These are phyloP conservation scores for Paralagenidium karlingii DNA, from an alignment of 352 stramenopile genomes.

Conservation along the genomic window DNA sequence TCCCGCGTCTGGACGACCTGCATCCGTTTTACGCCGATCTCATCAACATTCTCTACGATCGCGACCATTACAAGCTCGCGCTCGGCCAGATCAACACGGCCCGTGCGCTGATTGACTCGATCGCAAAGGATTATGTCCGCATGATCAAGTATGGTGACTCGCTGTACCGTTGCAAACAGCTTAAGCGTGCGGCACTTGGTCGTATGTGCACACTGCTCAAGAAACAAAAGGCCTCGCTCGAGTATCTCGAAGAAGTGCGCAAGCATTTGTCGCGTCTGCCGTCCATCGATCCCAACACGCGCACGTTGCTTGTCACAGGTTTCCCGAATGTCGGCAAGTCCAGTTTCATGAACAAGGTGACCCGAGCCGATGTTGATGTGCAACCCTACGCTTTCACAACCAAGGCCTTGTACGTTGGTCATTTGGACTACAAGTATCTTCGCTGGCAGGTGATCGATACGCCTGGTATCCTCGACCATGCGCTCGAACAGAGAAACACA, in stretches of 20 bases:
- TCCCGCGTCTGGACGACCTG: constrained; percentile 96
- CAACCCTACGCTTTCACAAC: constrained; percentile 99
- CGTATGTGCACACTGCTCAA: constrained; percentile 99
- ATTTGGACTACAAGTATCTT: constrained; percentile 99
- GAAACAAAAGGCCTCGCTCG: constrained; percentile 96
- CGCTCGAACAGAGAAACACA: constrained; percentile 99
- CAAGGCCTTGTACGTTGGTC: constrained; percentile 99
- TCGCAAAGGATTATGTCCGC: constrained; percentile 97
- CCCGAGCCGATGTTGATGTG: constrained; percentile 98
- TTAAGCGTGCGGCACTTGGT: constrained; percentile 98
- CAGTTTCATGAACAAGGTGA: constrained; percentile 99
- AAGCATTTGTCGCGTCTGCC: constrained; percentile 98
- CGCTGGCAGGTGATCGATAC: constrained; percentile 99
- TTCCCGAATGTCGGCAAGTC: constrained; percentile 99
- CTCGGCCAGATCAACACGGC: constrained; percentile 99
- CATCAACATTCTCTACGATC: constrained; percentile 99
- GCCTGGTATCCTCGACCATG: constrained; percentile 98
- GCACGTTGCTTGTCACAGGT: constrained; percentile 96
- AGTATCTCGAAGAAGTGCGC: constrained; percentile 95
- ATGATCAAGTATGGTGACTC: constrained; percentile 99
- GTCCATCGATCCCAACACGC: constrained; percentile 98
- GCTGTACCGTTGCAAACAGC: constrained; percentile 99
- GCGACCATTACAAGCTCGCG: constrained; percentile 99
- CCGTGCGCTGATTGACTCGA: constrained; percentile 94
- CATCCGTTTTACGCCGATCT: constrained; percentile 99